Percentiles rank a stretch among this genome's conserved stretches.
phyloP scores from a whole-genome alignment of 2,329 filamentous ascomycete genomes.

The Cladosporium colombiae region DNA sequence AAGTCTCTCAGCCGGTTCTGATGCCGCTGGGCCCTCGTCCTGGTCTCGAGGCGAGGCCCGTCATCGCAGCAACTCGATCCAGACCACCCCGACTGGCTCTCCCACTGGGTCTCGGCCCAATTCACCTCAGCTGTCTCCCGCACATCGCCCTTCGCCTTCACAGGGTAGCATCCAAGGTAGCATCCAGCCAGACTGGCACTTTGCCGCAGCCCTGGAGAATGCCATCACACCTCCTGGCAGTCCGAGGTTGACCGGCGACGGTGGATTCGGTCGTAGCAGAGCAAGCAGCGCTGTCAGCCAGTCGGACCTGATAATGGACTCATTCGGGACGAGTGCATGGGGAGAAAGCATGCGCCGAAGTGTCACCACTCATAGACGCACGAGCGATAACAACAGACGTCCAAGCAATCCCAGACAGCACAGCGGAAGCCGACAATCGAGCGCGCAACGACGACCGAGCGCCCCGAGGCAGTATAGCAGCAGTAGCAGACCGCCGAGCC shows the following conservation, averaged over 20 bases:
- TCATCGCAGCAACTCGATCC: conserved; percentile 35
- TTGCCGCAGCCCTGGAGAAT: conserved; percentile 46
- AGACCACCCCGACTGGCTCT: conserved; percentile 21
- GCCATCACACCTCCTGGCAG: conserved; percentile 35
- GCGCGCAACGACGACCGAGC: conserved; percentile 7
- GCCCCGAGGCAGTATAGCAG: conserved; percentile 14
- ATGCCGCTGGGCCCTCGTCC: not conserved
- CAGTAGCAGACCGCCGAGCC: conserved; percentile 15
- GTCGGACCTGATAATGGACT: conserved; percentile 77
- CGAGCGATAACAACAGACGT: conserved; percentile 10
- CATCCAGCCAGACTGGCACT: conserved; percentile 46
- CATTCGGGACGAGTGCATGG: conserved; percentile 88
- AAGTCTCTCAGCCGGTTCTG: conserved; percentile 18
- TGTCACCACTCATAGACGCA: conserved; percentile 59
- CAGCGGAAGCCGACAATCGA: conserved; percentile 2
- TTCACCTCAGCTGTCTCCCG: conserved; percentile 21
- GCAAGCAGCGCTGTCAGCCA: conserved; percentile 71
- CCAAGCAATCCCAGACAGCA: not conserved
- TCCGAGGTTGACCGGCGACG: conserved; percentile 23
- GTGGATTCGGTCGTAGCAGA: conserved; percentile 52
- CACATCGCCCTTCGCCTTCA: conserved; percentile 30
- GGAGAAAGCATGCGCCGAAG: conserved; percentile 88
- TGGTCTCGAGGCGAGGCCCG: conserved; percentile 20
- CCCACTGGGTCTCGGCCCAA: conserved; percentile 15
- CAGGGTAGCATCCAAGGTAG: conserved; percentile 30